Base-by-base conservation (phyloP, 495 filamentous ascomycete genomes). In the Apodospora peruviana region DNA sequence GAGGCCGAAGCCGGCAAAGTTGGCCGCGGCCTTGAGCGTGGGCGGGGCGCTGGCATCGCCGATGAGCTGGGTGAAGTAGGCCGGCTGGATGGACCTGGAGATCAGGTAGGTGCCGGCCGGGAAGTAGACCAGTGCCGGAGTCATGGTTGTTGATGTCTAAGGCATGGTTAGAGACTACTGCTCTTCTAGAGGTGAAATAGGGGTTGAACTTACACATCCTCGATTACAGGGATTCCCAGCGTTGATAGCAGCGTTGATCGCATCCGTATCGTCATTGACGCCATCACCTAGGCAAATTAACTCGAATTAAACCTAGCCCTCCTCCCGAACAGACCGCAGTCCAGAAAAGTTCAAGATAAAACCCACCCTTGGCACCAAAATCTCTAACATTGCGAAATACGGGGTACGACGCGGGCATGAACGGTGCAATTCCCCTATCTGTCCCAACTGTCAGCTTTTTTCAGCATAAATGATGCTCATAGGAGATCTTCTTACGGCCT, bases 231-330 rank as follows among this genome's bases (percentile, higher is more conserved):
- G 88, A 51, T 78, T 78, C 17, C 88, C 86, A 18, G 81, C 79
- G 18, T 79, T 77, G 56, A 95, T 87, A 18, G 91, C 91, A 40
- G 73, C 64, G 56, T 94, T 93, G 69, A 95, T 94, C 0, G 90
- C 88, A 29, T 62, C 81, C 2, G 89, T 91, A 61, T 96, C 90
- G 59, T 96, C 89, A 2, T 87, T 88, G 21, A 58, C 50, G 20
- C 71, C 71, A 53, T 73, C 72, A 47, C 70, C 66, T 69, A 39
- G n/a, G n/a, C n/a, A n/a, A n/a, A n/a, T n/a, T n/a, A n/a, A n/a
- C n/a, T n/a, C n/a, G n/a, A n/a, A n/a, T n/a, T n/a, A n/a, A n/a
- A n/a, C n/a, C n/a, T n/a, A n/a, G n/a, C n/a, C n/a, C n/a, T n/a
- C n/a, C n/a, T n/a, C n/a, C n/a, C n/a, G n/a, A n/a, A n/a, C n/a